A percentile compares a stretch with the other conserved stretches of the same genome.
phyloP scores from a whole-genome alignment of 139 green algal species.

The Nannochloris sp. region DNA sequence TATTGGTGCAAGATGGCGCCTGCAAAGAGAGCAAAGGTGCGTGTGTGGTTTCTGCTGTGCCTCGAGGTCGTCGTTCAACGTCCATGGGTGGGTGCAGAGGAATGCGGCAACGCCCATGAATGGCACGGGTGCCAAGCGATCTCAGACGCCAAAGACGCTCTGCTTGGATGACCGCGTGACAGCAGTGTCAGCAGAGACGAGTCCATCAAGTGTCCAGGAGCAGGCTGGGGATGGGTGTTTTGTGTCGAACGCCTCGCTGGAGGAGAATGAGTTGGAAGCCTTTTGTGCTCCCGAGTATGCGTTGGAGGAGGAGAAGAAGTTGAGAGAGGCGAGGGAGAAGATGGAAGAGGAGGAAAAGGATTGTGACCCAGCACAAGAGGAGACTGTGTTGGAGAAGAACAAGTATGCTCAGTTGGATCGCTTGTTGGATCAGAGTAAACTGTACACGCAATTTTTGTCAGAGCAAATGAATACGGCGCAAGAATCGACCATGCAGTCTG shows the following conservation, averaged over 20 bases:
- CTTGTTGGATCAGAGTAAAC: constrained; percentile 60
- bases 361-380: no score
- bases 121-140: no score
- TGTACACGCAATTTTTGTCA: constrained; percentile 79
- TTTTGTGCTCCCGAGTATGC: constrained; percentile 37
- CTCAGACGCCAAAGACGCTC: no score
- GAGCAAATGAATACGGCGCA: constrained; percentile 72
- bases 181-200: not conserved
- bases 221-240: constrained; percentile 3
- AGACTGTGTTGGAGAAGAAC: constrained; percentile 28
- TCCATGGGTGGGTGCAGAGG: no score
- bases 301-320: constrained; percentile 49
- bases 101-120: no score
- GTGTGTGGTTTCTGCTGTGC: no score
- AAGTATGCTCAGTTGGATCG: constrained; percentile 58
- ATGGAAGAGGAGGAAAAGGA: constrained; percentile 15
- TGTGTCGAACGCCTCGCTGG: constrained; percentile 25
- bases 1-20: no score
- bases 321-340: constrained; percentile 41
- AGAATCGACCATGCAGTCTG: constrained; percentile 10
- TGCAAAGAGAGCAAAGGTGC: no score
- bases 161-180: not conserved
- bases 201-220: not conserved
- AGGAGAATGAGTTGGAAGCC: constrained; percentile 37
- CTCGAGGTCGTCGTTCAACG: no score